Base-by-base conservation (phyloP, 2,329 filamentous ascomycete genomes). In the Neobulgaria alba region DNA sequence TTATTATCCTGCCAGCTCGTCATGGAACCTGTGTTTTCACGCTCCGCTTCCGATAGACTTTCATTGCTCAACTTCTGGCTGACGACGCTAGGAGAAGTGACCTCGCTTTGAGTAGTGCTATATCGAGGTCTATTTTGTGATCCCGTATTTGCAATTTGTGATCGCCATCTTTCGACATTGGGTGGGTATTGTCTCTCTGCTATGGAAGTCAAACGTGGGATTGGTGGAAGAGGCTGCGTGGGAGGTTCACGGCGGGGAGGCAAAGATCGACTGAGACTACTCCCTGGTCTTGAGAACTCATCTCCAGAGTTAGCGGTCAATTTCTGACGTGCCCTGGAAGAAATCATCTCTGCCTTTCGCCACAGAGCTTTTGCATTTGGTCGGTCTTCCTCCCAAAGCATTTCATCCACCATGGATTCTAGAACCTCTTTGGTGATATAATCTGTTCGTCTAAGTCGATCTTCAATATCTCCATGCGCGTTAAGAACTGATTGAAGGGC, bases 401-500 rank as follows among this genome's bases (percentile, higher is more conserved):
- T 56, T 17, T 52, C 45, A 15, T 54, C 47, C 3, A 52, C 48
- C 46, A 57, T 50, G 3, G 47, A 41, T 20, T 51, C 47, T 10
- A 56, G 36, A 3, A 55, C 51, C 31, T 49, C 42, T 33, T 47
- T 45, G 10, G 53, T 58, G 19, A 59, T 46, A 36, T 49, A 43
- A 38, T 61, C 58, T 3, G 52, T 48, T 4, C 48, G 29, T 33
- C 51, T 36, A 10, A 52, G 43, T 14, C 48, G 46, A 15, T 51
- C 45, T 10, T 48, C 48, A 29, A 52, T 48, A 32, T 51, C 45
- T 29, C 29, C 38, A 26, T 62, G 59, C 10, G 41, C 39, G 26
- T 51, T 33, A 9, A 49, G 37, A 15, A 63, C 57, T 10, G 40
- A 37, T 14, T 49, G 29, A 8, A 61, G 50, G 2, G 55, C 39